Base-by-base conservation (phyloP, 192 early-diverging fungal genomes). In the Pilaira anomala region DNA sequence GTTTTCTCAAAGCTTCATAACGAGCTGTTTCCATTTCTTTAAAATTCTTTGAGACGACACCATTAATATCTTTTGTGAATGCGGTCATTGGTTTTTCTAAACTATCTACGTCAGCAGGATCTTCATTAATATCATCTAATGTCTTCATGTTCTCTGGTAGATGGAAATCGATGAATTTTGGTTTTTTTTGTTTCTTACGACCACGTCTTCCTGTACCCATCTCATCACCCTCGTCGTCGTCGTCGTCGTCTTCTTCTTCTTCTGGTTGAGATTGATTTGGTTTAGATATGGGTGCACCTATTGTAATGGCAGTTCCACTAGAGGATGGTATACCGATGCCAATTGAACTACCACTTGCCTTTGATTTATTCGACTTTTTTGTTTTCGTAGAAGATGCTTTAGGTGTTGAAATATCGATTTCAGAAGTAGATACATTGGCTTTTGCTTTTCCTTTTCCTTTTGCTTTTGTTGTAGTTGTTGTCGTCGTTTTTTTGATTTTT, bases 1-100 rank as follows among this genome's bases (percentile, higher is more conserved):
- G 26, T 12, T 58, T 58, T 25, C 48, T 18, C 28, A 22, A 26
- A 40, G 62, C 36, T 46, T 29, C 22, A 56, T 58, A 46, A 21
- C 63, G 48, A 11, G 0, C 4, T 14, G 42, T 41, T 42, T 66
- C 69, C n/a, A 61, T 60, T 25, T 71, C 69, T 8, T 61, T 71
- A 46, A 61, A 71, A 9, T 46, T 58, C 18, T 61, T 71, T 3
- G 69, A 71, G 5, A 71, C 69, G 11, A 71, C 29, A 29, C 69
- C 69, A 13, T 49, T 48, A 0, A 53, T 24, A 26, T 71, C 69
- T 12, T 48, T 52, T 22, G 58, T 71, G 22, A 71, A 71, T 7
- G 25, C 33, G 0, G 26, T 13, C 48, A 71, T 71, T 5, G 63
- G 58, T 5, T 14, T 56, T 14, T 71, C 69, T 14, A 71, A 45